Evolutionary conservation across 2,329 filamentous ascomycete species (phyloP), one percentile per base, ranked within the genome.

Genomic region (Venturiaceae sp.): DNA sequence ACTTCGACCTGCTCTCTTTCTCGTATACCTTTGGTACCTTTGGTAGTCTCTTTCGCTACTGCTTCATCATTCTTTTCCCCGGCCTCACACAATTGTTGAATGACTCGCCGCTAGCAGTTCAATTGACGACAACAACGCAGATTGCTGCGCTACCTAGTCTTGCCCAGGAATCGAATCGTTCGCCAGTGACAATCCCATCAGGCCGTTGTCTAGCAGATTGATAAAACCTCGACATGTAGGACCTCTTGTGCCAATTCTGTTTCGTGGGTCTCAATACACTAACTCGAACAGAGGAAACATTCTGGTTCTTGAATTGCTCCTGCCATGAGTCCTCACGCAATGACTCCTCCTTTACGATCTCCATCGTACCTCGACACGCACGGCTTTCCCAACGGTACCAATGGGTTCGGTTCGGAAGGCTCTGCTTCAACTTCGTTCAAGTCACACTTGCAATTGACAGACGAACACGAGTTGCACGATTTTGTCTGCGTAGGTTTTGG

Each of bases 401-500:
- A 26, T 30, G 23, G 28, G 9, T 50, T 50, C 23, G 44, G 30
- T 11, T 6, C 30, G 13, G 26, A 30, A 6, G 23, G 30, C 13
- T 50, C 44, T 13, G 30, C 13, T 9, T 19, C 30, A 21, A n/a
- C 19, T 3, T 30, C 30, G 4, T 37, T n/a, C 41, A 47, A 33
- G 33, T 57, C 55, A 26, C 39, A 47, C 26, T 21, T 57, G 16
- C 55, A 52, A 44, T 26, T 41, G 32, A 57, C 55, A 21, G 55
- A 57, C 32, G 52, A 47, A 57, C 80, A 86, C 62, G 82, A 88
- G 54, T 75, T 90, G 33, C 86, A 92, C 69, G 92, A 97, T 71
- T 78, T 97, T 57, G 77, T 97, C 64, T 96, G 91, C 72, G 84
- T 96, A 58, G 92, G 92, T 26, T 97, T 97, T 69, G 92, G 92